A percentile compares a stretch with the other conserved stretches of the same genome.
Conservation (phyloP, 108 stramenopile species). For the Schizochytrium sp. region DNA sequence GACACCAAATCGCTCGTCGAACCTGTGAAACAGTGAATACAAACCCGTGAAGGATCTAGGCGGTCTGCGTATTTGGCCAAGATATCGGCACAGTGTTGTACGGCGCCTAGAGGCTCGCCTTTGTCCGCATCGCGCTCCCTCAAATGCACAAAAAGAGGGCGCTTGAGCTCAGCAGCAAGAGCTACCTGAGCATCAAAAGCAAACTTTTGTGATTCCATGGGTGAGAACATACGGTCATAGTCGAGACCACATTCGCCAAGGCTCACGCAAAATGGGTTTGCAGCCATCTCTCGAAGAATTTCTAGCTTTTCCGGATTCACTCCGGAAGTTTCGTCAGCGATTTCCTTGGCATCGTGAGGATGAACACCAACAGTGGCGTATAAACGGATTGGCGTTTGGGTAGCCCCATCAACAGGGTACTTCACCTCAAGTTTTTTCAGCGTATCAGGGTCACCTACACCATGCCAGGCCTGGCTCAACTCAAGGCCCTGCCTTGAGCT, state of each 20-base stretch:
- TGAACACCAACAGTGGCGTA: slow-evolving; percentile 60
- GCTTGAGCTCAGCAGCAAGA: slow-evolving; percentile 21
- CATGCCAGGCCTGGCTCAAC: slow-evolving; percentile 33
- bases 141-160: slow-evolving; percentile 58
- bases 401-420: neutral
- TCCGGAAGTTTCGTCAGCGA: neutral
- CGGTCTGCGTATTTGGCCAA: neutral
- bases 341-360: slow-evolving; percentile 62
- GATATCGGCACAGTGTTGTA: slow-evolving; percentile 2
- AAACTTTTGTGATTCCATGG: slow-evolving; percentile 41
- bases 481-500: neutral
- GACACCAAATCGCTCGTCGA: neutral
- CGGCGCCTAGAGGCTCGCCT: slow-evolving; percentile 34
- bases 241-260: slow-evolving; percentile 65
- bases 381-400: neutral
- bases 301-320: neutral
- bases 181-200: slow-evolving; percentile 59
- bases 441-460: neutral
- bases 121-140: slow-evolving; percentile 39
- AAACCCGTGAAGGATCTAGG: neutral
- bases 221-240: slow-evolving; percentile 65
- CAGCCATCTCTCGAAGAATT: slow-evolving; percentile 3
- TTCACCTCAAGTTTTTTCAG: neutral
- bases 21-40: slow-evolving; percentile 65
- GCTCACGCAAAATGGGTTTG: slow-evolving; percentile 57